phyloP scores from a whole-genome alignment of 768 basidiomycete species.

The Leccinum uliginosum region DNA sequence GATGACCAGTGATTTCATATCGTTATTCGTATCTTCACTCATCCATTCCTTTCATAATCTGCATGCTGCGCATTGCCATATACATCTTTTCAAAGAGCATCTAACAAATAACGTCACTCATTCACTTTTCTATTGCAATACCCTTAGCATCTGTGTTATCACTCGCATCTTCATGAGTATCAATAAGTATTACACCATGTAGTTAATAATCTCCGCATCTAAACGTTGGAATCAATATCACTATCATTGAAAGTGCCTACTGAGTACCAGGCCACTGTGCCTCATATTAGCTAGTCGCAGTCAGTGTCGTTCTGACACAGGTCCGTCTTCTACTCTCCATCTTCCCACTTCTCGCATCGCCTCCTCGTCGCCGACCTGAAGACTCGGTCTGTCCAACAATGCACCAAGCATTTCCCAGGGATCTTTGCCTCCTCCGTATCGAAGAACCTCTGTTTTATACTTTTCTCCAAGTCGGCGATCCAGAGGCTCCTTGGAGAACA shows the following conservation, averaged over 20 bases:
- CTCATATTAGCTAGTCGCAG: background rate
- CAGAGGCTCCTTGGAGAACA: constrained; percentile 70
- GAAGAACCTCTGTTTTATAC: constrained; percentile 71
- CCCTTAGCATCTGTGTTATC: background rate
- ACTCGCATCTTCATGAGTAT: background rate
- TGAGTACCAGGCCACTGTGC: background rate
- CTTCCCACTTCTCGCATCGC: constrained; percentile 89
- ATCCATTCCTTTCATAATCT: background rate
- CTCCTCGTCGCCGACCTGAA: constrained; percentile 68
- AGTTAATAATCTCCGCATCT: background rate
- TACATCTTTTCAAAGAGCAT: background rate
- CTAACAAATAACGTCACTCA: background rate
- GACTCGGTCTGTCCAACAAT: constrained; percentile 57
- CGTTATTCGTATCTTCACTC: constrained; percentile 16
- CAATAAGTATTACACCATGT: background rate
- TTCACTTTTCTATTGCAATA: background rate
- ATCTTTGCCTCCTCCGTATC: constrained; percentile 84
- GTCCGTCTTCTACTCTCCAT: constrained; percentile 82
- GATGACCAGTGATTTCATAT: background rate
- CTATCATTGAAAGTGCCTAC: background rate
- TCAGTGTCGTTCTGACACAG: constrained; percentile 57
- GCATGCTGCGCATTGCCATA: background rate
- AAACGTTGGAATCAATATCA: constrained; percentile 1
- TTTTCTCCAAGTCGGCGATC: constrained; percentile 73
- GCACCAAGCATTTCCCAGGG: constrained; percentile 90